phyloP scores from a whole-genome alignment of 23 red algal species.

The Agarophyton chilense region DNA sequence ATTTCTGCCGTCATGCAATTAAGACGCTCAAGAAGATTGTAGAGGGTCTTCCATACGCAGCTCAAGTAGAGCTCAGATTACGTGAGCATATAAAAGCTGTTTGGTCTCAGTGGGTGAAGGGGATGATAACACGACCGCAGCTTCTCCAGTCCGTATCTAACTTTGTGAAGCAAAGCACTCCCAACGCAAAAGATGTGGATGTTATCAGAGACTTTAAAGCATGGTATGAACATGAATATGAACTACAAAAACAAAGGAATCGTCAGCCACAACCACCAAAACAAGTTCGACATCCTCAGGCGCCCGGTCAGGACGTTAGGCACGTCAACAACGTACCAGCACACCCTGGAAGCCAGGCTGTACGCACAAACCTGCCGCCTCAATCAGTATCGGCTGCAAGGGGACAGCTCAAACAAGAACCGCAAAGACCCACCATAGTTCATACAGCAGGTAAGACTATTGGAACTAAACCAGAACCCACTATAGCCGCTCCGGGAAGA shows the following conservation, averaged over 20 bases:
- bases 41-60: conserved; percentile 14
- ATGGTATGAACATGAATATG: conserved; percentile 69
- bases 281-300: background rate
- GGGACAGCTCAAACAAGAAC: background rate
- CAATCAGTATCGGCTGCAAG: background rate
- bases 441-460: background rate
- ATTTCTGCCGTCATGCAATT: conserved; percentile 68
- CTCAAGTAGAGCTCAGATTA: background rate
- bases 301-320: background rate
- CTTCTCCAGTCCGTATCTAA: conserved; percentile 52
- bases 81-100: conserved; percentile 59
- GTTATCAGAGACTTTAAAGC: conserved; percentile 63
- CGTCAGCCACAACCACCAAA: background rate
- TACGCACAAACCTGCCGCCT: background rate
- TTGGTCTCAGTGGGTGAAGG: conserved; percentile 73
- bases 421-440: background rate
- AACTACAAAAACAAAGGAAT: conserved; percentile 31
- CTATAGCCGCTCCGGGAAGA: background rate
- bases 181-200: conserved; percentile 41
- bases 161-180: conserved; percentile 48
- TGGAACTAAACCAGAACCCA: background rate
- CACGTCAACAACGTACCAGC: background rate
- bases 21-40: conserved; percentile 48
- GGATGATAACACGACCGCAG: conserved; percentile 27
- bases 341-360: background rate